Conservation (phyloP, 345 rosid genomes). For the Eutrema heterophyllum region DNA sequence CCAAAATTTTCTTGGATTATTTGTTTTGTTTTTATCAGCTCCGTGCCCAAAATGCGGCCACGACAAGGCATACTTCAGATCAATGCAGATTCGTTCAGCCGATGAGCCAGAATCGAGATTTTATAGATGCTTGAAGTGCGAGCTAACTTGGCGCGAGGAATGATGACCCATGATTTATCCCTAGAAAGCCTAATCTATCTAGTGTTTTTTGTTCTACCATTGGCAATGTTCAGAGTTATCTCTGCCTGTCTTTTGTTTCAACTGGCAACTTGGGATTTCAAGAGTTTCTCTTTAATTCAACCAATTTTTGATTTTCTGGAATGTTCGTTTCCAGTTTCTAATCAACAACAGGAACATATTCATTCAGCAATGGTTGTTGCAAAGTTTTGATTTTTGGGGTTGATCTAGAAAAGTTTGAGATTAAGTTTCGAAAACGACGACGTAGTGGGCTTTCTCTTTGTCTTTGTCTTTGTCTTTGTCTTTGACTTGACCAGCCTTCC, state of each 20-base stretch:
- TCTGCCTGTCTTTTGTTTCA: background rate
- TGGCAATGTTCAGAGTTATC: no score
- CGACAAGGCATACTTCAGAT: constrained; percentile 28
- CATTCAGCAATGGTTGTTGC: background rate
- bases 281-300: background rate
- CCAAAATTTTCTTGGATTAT: background rate
- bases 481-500: constrained; percentile 16
- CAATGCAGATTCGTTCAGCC: constrained; percentile 35
- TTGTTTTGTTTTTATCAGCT: constrained; percentile 13
- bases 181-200: background rate
- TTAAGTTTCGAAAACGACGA: background rate
- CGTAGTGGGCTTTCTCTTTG: background rate
- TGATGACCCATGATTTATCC: background rate
- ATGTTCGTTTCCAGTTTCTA: background rate
- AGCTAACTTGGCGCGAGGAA: constrained; percentile 31
- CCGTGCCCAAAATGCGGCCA: constrained; percentile 30
- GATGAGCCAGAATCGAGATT: constrained; percentile 35
- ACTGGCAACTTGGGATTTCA: background rate
- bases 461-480: background rate
- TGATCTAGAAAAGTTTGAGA: background rate
- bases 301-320: background rate
- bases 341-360: background rate
- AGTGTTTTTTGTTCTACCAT: background rate
- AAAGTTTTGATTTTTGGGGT: background rate
- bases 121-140: constrained; percentile 31